Evolutionary conservation across 257 asterid species (phyloP), one percentile per base, ranked within the genome.

Genomic region (Solanum stenotomum): DNA sequence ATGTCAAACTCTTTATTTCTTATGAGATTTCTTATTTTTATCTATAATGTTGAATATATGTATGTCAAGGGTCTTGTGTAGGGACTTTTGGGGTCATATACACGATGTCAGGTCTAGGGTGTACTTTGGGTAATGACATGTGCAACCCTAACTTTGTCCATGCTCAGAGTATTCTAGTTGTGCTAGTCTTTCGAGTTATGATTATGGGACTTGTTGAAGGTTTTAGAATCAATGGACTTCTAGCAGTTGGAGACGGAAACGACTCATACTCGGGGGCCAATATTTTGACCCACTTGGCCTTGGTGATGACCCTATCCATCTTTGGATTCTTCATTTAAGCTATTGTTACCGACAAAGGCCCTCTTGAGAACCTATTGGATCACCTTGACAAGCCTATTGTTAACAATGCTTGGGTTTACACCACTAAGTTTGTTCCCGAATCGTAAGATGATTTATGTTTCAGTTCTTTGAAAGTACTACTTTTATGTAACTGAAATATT

Each of bases 131-230:
- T 18, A 4, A n/a, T 52, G 10, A 52, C n/a, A 52, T 52, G 63
- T 20, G 63, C 10, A 52, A 18, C 10, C 90, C 92, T 22, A 92
- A 89, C 81, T 89, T 90, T 70, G 91, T 90, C 15, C 93, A 88
- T 85, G 93, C 92, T 77, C 90, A 90, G 6, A 90, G 93, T 86
- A 92, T 90, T 42, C 90, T 90, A 4, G 92, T 90, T 49, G 89
- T 92, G 83, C 89, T 91, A 18, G 92, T 91, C 31, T 85, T 88
- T 72, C 91, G 89, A 89, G 89, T 92, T 34, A 72, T 92, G 76
- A 88, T 92, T 49, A 92, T 90, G 92, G 93, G 94, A 88, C 91
- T 91, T 31, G 92, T 92, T 15, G 93, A 89, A 83, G 92, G 92
- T 38, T 90, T 83, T 59, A 89, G 93, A 85, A 91, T 89, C 61